These are phyloP conservation scores for Penicillium crustosum DNA, from an alignment of 2,329 filamentous ascomycete species.

Conservation along the genomic window DNA sequence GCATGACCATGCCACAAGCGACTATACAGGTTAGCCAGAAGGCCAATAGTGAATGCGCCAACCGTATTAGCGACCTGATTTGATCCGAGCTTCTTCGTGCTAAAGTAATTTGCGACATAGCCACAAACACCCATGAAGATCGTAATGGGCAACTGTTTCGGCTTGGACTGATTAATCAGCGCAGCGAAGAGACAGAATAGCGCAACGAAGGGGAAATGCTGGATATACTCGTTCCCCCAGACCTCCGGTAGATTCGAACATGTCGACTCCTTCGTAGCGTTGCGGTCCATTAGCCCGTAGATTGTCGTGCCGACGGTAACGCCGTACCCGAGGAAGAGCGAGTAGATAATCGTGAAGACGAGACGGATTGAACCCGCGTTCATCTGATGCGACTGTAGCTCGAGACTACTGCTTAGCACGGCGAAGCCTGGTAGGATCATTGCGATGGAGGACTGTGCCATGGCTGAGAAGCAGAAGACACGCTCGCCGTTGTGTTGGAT, in stretches of 20 bases:
- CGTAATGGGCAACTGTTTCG: slow-evolving; percentile 73
- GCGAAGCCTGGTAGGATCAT: slow-evolving; percentile 68
- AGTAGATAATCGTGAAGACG: slow-evolving; percentile 63
- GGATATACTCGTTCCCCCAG: slow-evolving; percentile 45
- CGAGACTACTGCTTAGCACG: slow-evolving; percentile 59
- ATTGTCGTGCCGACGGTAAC: slow-evolving; percentile 65
- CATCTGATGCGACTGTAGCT: slow-evolving; percentile 66
- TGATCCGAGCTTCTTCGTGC: slow-evolving; percentile 64
- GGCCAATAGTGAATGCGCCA: slow-evolving; percentile 71
- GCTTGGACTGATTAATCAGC: slow-evolving; percentile 77
- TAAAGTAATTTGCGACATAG: slow-evolving; percentile 48
- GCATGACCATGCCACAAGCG: slow-evolving; percentile 71
- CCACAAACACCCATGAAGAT: slow-evolving; percentile 68
- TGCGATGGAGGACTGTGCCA: slow-evolving; percentile 56
- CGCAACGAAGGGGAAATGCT: slow-evolving; percentile 70
- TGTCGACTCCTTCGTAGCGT: slow-evolving; percentile 50
- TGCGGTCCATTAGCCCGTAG: slow-evolving; percentile 58
- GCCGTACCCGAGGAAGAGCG: slow-evolving; percentile 68
- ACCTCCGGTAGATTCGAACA: slow-evolving; percentile 47
- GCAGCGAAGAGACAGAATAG: slow-evolving; percentile 71
- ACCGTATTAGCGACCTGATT: slow-evolving; percentile 74
- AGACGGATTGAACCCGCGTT: slow-evolving; percentile 59
- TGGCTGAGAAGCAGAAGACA: slow-evolving; percentile 64
- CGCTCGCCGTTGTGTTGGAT: slow-evolving; percentile 44
- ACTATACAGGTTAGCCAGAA: slow-evolving; percentile 75